phyloP scores from a whole-genome alignment of 371 early-diverging fungal species.

The Apophysomyces sp. region DNA sequence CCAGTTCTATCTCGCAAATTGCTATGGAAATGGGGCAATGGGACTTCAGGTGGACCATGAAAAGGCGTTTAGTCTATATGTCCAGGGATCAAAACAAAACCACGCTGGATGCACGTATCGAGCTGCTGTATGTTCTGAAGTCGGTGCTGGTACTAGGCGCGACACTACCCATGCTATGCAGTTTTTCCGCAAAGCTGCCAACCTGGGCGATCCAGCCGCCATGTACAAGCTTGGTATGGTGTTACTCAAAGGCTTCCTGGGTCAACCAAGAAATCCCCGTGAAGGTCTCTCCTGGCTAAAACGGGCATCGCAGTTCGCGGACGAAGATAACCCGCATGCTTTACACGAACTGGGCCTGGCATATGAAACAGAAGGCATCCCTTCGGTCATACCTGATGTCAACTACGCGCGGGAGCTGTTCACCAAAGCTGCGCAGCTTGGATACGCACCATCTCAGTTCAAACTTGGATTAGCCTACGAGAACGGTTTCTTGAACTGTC shows the following conservation, averaged over 20 bases:
- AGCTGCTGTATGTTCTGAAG: conserved; percentile 88
- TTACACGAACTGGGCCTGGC: conserved; percentile 85
- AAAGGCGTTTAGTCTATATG: conserved; percentile 82
- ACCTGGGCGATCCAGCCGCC: conserved; percentile 54
- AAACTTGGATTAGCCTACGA: conserved; percentile 93
- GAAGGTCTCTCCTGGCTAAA: conserved; percentile 92
- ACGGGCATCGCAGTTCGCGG: conserved; percentile 79
- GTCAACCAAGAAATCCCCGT: conserved; percentile 65
- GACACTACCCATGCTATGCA: conserved; percentile 73
- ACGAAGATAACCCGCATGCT: conserved; percentile 81
- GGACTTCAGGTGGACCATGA: conserved; percentile 74
- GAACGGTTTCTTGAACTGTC: conserved; percentile 84
- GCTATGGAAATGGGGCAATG: conserved; percentile 70
- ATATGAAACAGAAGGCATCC: conserved; percentile 66
- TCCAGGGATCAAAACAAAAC: conserved; percentile 83
- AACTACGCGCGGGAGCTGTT: conserved; percentile 86
- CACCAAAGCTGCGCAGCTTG: conserved; percentile 86
- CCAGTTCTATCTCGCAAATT: conserved; percentile 84
- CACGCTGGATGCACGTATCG: conserved; percentile 88
- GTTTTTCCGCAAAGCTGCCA: conserved; percentile 43
- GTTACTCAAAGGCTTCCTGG: conserved; percentile 72
- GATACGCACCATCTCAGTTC: conserved; percentile 91
- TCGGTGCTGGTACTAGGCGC: conserved; percentile 81
- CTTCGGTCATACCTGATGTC: conserved; percentile 78
- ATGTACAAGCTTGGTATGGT: conserved; percentile 93